Evolutionary conservation across 306 rosid genomes (phyloP).

Genomic region (Lathyrus tuberosus): DNA sequence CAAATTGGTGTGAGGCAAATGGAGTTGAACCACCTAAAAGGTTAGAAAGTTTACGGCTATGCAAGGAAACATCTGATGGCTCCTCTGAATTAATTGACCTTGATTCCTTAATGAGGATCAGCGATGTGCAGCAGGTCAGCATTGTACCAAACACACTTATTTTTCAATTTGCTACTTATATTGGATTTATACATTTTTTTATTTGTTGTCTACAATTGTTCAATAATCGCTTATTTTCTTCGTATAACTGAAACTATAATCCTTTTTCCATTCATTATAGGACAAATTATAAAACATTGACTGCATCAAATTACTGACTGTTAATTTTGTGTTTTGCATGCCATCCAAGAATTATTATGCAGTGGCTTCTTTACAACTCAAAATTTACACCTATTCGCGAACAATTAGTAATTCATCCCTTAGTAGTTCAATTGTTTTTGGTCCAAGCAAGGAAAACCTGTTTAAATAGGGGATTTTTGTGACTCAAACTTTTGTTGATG

Average conservation of each 20-base stretch:
- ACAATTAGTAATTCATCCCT: too few relatives aligned
- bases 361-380: too few relatives aligned
- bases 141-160: background rate
- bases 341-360: too few relatives aligned
- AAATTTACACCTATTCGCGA: too few relatives aligned
- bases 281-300: too few relatives aligned
- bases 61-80: constrained; percentile 53
- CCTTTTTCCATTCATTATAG: background rate
- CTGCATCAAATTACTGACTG: too few relatives aligned
- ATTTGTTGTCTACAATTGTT: background rate
- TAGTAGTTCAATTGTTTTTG: constrained; percentile 14
- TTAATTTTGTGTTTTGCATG: too few relatives aligned
- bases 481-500: too few relatives aligned
- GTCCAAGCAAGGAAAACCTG: constrained; percentile 27
- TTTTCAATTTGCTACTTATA: constrained; percentile 1
- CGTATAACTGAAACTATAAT: background rate
- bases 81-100: constrained; percentile 62
- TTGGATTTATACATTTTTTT: constrained; percentile 1
- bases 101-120: constrained; percentile 57
- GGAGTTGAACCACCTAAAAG: constrained; percentile 76
- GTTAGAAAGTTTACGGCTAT: constrained; percentile 50
- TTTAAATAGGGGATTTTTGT: background rate
- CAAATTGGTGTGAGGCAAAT: constrained; percentile 84
- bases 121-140: constrained; percentile 71
- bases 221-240: constrained; percentile 17